Evolutionary conservation across 2,329 filamentous ascomycete species (phyloP).

Genomic region (Tolypocladium guangdongense): DNA sequence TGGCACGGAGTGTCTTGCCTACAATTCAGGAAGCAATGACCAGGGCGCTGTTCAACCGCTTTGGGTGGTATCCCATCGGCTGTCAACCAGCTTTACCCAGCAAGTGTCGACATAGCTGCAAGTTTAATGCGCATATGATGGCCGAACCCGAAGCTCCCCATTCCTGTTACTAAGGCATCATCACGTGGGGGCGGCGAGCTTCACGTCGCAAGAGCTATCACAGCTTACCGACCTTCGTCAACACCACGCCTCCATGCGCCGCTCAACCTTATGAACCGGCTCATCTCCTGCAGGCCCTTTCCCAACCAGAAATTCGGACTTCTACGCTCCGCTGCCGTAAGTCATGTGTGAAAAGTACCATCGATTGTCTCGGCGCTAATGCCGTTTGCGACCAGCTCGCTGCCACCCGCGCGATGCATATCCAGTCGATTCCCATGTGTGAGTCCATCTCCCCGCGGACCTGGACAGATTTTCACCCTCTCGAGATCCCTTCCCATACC

Average conservation of each 20-base stretch:
- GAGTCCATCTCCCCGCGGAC: conserved; percentile 12
- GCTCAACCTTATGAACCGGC: conserved; percentile 27
- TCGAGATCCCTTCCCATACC: background rate
- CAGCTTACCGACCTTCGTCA: background rate
- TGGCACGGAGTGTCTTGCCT: background rate
- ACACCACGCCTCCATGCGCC: conserved; percentile 10
- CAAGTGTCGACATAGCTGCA: too few species aligned
- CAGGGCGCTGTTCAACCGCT: background rate
- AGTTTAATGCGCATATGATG: too few species aligned
- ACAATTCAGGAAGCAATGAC: background rate
- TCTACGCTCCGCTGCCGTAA: conserved; percentile 3
- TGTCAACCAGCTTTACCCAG: too few species aligned
- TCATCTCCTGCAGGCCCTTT: conserved; percentile 25
- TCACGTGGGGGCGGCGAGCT: background rate
- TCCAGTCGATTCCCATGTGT: conserved; percentile 86
- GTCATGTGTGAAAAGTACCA: background rate
- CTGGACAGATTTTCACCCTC: too few species aligned
- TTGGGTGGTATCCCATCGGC: too few species aligned
- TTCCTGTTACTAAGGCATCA: background rate
- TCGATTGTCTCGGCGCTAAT: background rate
- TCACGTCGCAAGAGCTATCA: background rate
- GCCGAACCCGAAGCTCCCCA: background rate
- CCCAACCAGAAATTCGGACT: conserved; percentile 19
- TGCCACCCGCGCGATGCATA: conserved; percentile 52
- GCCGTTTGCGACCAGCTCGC: background rate